Evolutionary conservation across 495 filamentous ascomycete genomes (phyloP).

Genomic region (Clavariopsis aquatica): DNA sequence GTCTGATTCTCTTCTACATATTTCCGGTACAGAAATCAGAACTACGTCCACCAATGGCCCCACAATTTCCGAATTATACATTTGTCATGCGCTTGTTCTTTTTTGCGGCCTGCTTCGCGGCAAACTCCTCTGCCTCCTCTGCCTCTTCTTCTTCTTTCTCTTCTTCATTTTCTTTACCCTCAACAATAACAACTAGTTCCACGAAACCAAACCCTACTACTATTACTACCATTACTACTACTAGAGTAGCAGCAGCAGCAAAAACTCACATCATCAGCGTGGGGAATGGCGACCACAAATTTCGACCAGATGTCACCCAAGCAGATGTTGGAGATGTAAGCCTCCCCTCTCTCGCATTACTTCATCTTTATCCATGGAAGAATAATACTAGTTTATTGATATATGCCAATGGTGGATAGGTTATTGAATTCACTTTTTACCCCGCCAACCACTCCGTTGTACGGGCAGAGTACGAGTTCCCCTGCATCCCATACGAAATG

Average conservation of each 20-base stretch:
- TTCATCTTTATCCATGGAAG: too few species aligned
- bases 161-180: neutral
- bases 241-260: too few species aligned
- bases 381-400: neutral
- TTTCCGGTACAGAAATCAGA: too few species aligned
- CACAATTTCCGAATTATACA: neutral
- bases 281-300: slow-evolving; percentile 33
- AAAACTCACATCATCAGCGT: slow-evolving; percentile 40
- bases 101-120: neutral
- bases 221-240: too few species aligned
- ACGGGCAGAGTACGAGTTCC: slow-evolving; percentile 38
- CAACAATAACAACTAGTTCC: neutral
- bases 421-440: slow-evolving; percentile 59
- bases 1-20: too few species aligned
- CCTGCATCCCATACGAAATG: slow-evolving; percentile 63
- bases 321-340: slow-evolving; percentile 20
- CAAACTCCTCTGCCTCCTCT: neutral
- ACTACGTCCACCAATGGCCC: neutral
- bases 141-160: neutral
- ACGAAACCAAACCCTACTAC: neutral
- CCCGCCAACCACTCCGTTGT: slow-evolving; percentile 57
- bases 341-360: too few species aligned
- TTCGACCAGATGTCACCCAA: slow-evolving; percentile 28
- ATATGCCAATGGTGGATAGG: slow-evolving; percentile 10
- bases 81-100: neutral